phyloP scores from a whole-genome alignment of 106 monocot genomes.

The Xerophyta viscosa region DNA sequence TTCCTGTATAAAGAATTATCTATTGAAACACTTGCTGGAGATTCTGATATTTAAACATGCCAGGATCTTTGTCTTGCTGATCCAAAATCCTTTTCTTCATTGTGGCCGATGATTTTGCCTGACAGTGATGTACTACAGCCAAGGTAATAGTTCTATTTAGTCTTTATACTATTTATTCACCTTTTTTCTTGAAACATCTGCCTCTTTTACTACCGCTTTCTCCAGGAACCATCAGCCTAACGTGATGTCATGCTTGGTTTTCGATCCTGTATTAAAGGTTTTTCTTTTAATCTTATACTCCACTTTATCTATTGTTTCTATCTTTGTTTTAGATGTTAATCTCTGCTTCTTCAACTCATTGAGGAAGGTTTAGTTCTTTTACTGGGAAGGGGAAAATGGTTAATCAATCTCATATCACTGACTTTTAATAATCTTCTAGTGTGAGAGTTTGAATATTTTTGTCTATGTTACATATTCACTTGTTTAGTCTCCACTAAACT shows the following conservation, averaged over 20 bases:
- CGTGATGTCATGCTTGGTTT: conserved; percentile 81
- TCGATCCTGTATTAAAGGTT: conserved; percentile 79
- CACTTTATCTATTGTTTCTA: no score
- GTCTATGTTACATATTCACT: no score
- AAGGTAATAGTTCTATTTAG: conserved; percentile 24
- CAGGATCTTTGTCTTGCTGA: conserved; percentile 89
- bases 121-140: conserved; percentile 75
- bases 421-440: no score
- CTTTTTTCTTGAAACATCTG: conserved; percentile 5
- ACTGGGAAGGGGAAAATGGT: no score
- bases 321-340: no score
- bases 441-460: no score
- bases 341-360: no score
- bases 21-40: not conserved
- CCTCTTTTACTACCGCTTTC: conserved; percentile 3
- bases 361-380: no score
- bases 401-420: no score
- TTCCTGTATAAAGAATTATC: not conserved
- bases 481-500: no score
- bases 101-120: conserved; percentile 79
- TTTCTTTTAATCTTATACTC: not conserved
- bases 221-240: conserved; percentile 69
- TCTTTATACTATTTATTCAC: not conserved
- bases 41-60: conserved; percentile 2
- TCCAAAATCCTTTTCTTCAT: conserved; percentile 77